A percentile compares a stretch with the other conserved stretches of the same genome.
Conservation (phyloP, 768 basidiomycete genomes). For the Strobilomyces confusus region DNA sequence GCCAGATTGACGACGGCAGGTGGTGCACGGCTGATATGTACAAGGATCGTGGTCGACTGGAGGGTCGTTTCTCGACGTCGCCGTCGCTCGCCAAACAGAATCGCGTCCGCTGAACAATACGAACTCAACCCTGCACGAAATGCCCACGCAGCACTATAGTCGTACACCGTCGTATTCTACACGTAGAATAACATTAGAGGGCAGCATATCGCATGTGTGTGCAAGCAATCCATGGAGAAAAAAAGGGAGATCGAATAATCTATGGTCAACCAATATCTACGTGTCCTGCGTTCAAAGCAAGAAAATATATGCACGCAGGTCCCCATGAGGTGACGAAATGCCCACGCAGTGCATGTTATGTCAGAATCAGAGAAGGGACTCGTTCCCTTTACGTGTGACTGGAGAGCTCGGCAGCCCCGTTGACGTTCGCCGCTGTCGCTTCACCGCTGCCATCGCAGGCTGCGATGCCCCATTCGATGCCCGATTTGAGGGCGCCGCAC, state of each 20-base stretch:
- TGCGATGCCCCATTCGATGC: constrained; percentile 17
- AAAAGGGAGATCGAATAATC: constrained; percentile 30
- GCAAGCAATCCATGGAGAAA: constrained; percentile 10
- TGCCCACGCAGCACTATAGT: constrained; percentile 17
- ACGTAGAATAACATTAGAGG: constrained; percentile 31
- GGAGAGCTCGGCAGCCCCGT: constrained; percentile 44
- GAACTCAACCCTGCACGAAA: constrained; percentile 18
- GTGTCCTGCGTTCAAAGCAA: constrained; percentile 31
- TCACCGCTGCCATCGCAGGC: constrained; percentile 46
- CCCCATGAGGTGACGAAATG: constrained; percentile 13
- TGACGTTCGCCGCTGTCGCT: constrained; percentile 79
- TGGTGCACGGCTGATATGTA: neutral
- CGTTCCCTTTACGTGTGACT: constrained; percentile 30
- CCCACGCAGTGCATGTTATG: neutral
- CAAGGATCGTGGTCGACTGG: neutral
- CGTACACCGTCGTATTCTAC: constrained; percentile 29
- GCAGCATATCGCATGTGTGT: constrained; percentile 26
- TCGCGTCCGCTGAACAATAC: neutral
- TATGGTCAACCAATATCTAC: constrained; percentile 30
- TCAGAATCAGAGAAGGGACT: constrained; percentile 14
- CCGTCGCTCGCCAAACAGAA: constrained; percentile 8
- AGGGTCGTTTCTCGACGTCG: constrained; percentile 10
- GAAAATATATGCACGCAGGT: constrained; percentile 30
- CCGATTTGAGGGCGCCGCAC: constrained; percentile 34
- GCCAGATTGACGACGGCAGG: constrained; percentile 52